Base-by-base conservation (phyloP, 495 filamentous ascomycete genomes). In the Oidiodendron maius region DNA sequence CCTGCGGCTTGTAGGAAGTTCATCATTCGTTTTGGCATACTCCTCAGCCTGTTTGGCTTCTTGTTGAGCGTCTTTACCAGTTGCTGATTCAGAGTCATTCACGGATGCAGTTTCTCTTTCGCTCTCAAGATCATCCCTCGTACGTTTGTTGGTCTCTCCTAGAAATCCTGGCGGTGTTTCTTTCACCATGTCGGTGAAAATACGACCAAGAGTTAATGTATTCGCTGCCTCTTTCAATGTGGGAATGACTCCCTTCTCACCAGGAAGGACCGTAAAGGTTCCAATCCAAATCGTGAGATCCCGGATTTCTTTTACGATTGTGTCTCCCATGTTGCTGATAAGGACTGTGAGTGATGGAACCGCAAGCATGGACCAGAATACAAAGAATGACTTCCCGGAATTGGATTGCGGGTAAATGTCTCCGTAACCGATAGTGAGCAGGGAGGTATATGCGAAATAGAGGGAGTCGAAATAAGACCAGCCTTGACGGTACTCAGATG, bases 391-490 rank as follows among this genome's bases (percentile, higher is more conserved):
- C 57, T 82, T 86, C 0, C 84, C 87, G 2, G 81, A 71, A 52
- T 86, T 88, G 25, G 80, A 86, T 6, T 77, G 64, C 0, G 83
- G 86, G 24, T 76, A 78, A 24, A 82, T 70, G 52, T 95, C 88
- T 2, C 90, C 90, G 56, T 90, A 96, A 0, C 90, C 90, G 43
- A 96, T 88, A 1, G 90, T 95, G 4, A 91, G 70, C 26, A 95
- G 73, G 3, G 81, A 79, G 3, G 81, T 81, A 60, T 87, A 95
- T 3, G 84, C 64, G 63, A 93, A 94, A 61, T 94, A 96, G 5
- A 95, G 62, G 1, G 79, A 71, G 12, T 83, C 67, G 50, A 93
- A 94, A 57, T 95, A 96, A n/a, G 65, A 74, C 90, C 88, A 95
- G 1, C 68, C 42, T 55, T 79, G 76, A 16, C 60, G 45, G 64